Base-by-base conservation (phyloP, 495 filamentous ascomycete species). In the Daldinia vernicosa region DNA sequence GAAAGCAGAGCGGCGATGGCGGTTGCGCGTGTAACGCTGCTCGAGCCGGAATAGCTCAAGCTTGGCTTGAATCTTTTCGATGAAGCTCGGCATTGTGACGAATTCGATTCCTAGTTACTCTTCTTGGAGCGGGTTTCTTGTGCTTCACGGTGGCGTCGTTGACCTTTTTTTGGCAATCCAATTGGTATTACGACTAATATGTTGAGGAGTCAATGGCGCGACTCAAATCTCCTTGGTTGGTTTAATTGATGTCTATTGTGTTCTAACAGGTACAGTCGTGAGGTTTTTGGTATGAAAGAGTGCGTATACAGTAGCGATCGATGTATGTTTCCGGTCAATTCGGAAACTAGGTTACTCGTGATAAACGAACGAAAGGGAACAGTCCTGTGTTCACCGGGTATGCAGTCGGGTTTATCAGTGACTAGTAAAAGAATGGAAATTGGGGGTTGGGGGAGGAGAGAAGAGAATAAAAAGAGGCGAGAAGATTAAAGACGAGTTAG, bases 31-130 rank as follows among this genome's bases (percentile, higher is more conserved):
- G 83, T 98, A 98, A 52, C 92, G 89, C 81, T 97, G 91, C 82
- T 98, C 94, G 66, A 98, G 89, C 32, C 92, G 92, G 85, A 94
- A 95, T 75, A 97, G 88, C 85, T 97, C 92, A 70, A 93, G 84
- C 83, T 90, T 88, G 59, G 84, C 81, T 71, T 87, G 83, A 75
- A 84, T 80, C 74, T 81, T 81, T 26, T 87, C 83, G 66, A 88
- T 40, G 70, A 87, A 33, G 63, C 75, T 79, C 70, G 74, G 74
- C 68, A 71, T 72, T 53, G 27, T 71, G 70, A 45, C 30, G 55
- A 33, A 15, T 43, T 26, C 17, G 40, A 35, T 45, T 45, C 60
- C 12, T 17, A 35, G 35, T 12, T n/a, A 17, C 30, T 58, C 22
- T 52, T 4, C 19, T 37, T 19, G 22, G 12, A 14, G 27, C 3